phyloP scores from a whole-genome alignment of 2,329 filamentous ascomycete species.

The Cladosporium sp. region DNA sequence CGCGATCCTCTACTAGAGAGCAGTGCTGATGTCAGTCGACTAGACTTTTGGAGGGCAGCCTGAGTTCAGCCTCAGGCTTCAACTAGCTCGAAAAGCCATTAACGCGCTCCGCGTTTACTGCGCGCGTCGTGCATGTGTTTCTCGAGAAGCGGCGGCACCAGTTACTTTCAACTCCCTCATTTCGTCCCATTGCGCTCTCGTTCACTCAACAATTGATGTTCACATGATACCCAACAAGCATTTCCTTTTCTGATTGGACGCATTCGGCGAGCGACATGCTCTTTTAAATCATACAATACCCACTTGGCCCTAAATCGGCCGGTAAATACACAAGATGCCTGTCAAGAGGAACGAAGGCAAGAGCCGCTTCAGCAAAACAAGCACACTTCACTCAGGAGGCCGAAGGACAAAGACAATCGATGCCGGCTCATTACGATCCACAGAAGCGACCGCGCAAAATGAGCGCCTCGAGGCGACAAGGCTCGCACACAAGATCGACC shows the following conservation, averaged over 20 bases:
- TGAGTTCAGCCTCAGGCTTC: neutral
- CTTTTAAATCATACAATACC: neutral
- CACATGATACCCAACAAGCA: conserved; percentile 8
- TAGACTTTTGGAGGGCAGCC: conserved; percentile 2
- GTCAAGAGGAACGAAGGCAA: conserved; percentile 38
- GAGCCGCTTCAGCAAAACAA: conserved; percentile 40
- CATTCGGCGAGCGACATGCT: neutral
- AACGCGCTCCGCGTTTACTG: neutral
- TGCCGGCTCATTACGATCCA: conserved; percentile 65
- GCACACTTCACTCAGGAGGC: conserved; percentile 32
- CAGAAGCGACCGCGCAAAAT: conserved; percentile 84
- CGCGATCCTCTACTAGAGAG: conserved; percentile 8
- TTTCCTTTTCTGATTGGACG: conserved; percentile 1
- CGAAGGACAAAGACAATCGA: conserved; percentile 71
- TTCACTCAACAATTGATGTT: neutral
- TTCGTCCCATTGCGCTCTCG: conserved; percentile 2
- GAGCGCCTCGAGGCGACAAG: conserved; percentile 85
- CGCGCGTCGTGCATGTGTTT: too few relatives aligned
- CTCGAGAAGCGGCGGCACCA: too few relatives aligned
- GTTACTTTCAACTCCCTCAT: neutral
- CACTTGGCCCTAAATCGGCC: neutral
- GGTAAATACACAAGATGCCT: conserved; percentile 35
- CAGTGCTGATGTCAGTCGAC: conserved; percentile 9
- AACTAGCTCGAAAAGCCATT: neutral
- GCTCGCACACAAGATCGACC: conserved; percentile 85